Evolutionary conservation across 176 grass and related monocot genomes (phyloP), one percentile per base, ranked within the genome.

Genomic region (Oryza rufipogon): DNA sequence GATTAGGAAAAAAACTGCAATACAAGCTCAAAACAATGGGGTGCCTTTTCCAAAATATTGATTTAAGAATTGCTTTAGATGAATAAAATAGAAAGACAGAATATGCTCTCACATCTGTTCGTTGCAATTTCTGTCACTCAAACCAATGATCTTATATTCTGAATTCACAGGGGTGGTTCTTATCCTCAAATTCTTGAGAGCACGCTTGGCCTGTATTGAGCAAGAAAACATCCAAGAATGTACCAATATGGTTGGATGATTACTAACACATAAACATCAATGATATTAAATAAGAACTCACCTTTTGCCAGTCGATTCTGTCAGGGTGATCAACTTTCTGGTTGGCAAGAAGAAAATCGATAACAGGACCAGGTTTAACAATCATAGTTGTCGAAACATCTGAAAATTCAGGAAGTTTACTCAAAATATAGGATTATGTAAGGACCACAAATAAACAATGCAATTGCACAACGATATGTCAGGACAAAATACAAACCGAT

Each of bases 301-400:
- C 95, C 83, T 90, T 95, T 20, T 75, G 30, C 95, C 95, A 98
- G 17, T 98, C 92, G 34, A 98, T 79, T 70, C 44, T 64, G 45
- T 81, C 51, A 30, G 91, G 95, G 81, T 91, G 79, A 9, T 81
- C 80, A 76, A 80, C 80, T 19, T 93, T 98, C 86, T 98, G 95
- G 39, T 98, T 95, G n/a, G 45, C 15, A 2, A 98, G 34, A 72
- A 95, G 95, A 64, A 98, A 98, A 52, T 98, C 92, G 3, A 98
- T 73, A 56, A 95, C 87, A n/a, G 95, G 89, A 26, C 95, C 92
- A 13, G 95, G 91, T 56, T 86, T 95, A 47, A 98, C 92, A 25
- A 98, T 98, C 91, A 98, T 98, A 8, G 95, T 98, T 6, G 92
- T 98, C 5, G 92, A 98, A 17, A 98, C 95, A 90, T 98, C 95